These are phyloP conservation scores for Kodamaea sp. DNA, from an alignment of 1,139 yeast species.

Conservation along the genomic window DNA sequence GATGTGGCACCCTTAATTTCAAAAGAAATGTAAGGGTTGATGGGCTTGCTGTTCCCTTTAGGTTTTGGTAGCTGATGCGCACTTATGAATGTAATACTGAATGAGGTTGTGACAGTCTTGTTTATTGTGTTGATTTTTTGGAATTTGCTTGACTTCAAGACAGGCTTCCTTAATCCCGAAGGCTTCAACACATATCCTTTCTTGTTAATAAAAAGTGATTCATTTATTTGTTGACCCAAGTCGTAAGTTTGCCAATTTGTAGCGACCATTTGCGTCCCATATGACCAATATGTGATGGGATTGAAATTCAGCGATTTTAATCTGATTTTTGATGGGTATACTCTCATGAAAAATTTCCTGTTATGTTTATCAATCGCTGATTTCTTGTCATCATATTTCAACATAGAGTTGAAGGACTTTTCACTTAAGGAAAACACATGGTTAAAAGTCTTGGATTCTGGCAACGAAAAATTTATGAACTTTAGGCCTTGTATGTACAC, in stretches of 20 bases:
- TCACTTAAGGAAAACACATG: constrained; percentile 90
- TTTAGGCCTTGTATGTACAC: constrained; percentile 70
- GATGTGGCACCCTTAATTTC: constrained; percentile 48
- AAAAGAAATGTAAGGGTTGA: constrained; percentile 57
- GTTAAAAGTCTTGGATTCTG: constrained; percentile 75
- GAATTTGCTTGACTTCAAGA: constrained; percentile 24
- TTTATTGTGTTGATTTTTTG: neutral
- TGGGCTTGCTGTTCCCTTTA: constrained; percentile 33
- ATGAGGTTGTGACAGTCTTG: constrained; percentile 11
- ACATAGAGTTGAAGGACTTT: constrained; percentile 57
- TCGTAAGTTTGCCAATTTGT: constrained; percentile 97
- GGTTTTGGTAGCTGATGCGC: constrained; percentile 84
- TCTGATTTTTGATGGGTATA: constrained; percentile 81
- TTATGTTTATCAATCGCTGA: constrained; percentile 71
- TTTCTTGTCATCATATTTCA: constrained; percentile 54
- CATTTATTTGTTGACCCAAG: constrained; percentile 83
- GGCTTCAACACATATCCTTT: constrained; percentile 85
- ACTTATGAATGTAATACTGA: constrained; percentile 57
- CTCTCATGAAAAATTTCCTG: constrained; percentile 67
- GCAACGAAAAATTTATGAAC: constrained; percentile 77
- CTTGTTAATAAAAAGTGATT: constrained; percentile 67
- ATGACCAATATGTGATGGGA: constrained; percentile 76
- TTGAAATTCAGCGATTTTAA: constrained; percentile 75
- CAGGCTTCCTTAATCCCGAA: constrained; percentile 31
- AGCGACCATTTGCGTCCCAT: constrained; percentile 93